Base-by-base conservation (phyloP, 768 basidiomycete genomes). In the Mycena albidolilacea region DNA sequence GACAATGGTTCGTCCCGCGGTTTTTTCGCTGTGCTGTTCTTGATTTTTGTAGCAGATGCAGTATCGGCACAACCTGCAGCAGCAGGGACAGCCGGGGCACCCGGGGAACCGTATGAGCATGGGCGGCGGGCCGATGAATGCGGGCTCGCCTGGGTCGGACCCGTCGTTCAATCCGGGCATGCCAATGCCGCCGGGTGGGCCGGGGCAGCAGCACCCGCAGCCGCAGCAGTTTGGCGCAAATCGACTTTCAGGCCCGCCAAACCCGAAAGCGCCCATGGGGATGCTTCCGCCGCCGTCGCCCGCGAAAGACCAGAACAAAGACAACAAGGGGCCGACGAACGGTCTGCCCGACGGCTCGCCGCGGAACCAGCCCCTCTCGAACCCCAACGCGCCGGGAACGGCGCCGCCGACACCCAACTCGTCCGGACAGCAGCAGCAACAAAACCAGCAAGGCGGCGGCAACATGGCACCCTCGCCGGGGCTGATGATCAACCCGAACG, bases 221-320 rank as follows among this genome's bases (percentile, higher is more conserved):
- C 79, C 78, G n/a, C 78, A 80, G 12, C 76, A 74, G n/a, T 84
- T 84, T 54, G 52, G 52, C 62, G 74, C 75, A 69, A 82, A 23
- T 77, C 81, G 82, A 71, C 81, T 81, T 71, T 71, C 72, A 78
- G 67, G 48, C 77, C 75, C 82, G 72, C 35, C 84, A 78, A 74
- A 81, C 78, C 59, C 64, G 10, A 79, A 80, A 61, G 41, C 23
- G 43, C 78, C 83, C 1, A 86, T 84, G 82, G 80, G 78, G 17
- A 89, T 88, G 87, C 83, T 85, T 80, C 89, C 89, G 0, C 89
- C 87, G 12, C 87, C 89, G 6, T 89, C 89, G 7, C 88, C 90
- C 50, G 85, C 84, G 1, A 83, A 81, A 71, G 80, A 81, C 65
- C 81, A 80, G 67, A 73, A 82, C 65, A 80, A 83, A 38, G 80